Evolutionary conservation across 2,329 filamentous ascomycete species (phyloP).

Genomic region (Talaromyces albobiverticillius): DNA sequence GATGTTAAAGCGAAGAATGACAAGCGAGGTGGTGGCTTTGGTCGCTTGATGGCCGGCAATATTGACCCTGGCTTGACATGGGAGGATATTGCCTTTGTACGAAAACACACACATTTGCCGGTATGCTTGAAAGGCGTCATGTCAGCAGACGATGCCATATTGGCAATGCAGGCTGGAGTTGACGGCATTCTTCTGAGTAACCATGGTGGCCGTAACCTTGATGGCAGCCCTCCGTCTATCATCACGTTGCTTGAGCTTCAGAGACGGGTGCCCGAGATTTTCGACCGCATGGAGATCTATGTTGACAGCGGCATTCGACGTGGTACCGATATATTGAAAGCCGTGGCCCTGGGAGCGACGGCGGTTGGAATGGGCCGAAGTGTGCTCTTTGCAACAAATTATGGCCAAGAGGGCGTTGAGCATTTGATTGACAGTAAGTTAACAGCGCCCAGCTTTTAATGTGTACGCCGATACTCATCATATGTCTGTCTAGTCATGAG

Average conservation of each 20-base stretch:
- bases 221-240: conserved; percentile 50
- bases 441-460: background rate
- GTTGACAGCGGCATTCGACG: conserved; percentile 55
- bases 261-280: conserved; percentile 48
- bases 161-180: conserved; percentile 49
- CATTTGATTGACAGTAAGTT: conserved; percentile 53
- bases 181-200: conserved; percentile 58
- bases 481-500: conserved; percentile 33
- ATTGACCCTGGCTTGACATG: conserved; percentile 53
- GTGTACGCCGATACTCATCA: too few species aligned
- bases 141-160: conserved; percentile 53
- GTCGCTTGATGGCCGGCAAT: conserved; percentile 51
- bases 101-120: conserved; percentile 46
- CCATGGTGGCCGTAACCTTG: conserved; percentile 57
- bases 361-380: conserved; percentile 55
- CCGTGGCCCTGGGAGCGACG: conserved; percentile 52
- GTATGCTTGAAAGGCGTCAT: conserved; percentile 59
- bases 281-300: conserved; percentile 51
- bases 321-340: conserved; percentile 56
- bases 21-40: conserved; percentile 53
- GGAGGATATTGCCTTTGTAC: conserved; percentile 55
- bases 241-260: conserved; percentile 54
- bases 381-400: conserved; percentile 53
- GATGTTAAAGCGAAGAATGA: conserved; percentile 47
- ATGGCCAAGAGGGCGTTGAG: conserved; percentile 55